A percentile compares a stretch with the other conserved stretches of the same genome.
phyloP scores from a whole-genome alignment of 106 monocot species.

The Dendrobium chrysotoxum region DNA sequence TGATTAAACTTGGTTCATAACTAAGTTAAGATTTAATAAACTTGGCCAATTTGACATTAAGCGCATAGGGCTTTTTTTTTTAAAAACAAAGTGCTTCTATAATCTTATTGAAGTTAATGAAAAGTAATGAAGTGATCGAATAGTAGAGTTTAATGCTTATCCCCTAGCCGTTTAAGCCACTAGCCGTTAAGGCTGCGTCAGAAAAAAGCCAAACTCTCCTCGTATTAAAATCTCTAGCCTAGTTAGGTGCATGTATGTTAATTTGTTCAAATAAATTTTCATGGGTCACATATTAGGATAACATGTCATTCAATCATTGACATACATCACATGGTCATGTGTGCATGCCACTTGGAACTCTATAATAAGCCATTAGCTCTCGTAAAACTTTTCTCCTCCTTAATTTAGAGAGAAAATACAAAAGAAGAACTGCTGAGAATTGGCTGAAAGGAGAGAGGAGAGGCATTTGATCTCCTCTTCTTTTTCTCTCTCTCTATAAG shows the following conservation, averaged over 20 bases:
- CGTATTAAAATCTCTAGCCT: background rate
- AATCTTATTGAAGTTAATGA: too few relatives aligned
- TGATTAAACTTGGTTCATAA: too few relatives aligned
- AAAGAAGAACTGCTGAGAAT: background rate
- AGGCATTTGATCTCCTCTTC: background rate
- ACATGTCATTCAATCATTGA: background rate
- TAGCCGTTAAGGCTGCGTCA: too few relatives aligned
- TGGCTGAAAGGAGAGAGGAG: background rate
- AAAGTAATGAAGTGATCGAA: too few relatives aligned
- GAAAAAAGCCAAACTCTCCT: background rate
- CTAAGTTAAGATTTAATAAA: too few relatives aligned
- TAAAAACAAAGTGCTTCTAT: too few relatives aligned
- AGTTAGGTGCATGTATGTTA: background rate
- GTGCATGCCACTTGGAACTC: background rate
- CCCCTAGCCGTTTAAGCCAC: too few relatives aligned
- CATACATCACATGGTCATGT: background rate
- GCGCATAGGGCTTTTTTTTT: too few relatives aligned
- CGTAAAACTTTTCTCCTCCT: background rate
- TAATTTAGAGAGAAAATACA: background rate
- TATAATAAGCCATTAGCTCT: background rate
- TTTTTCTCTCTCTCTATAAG: background rate
- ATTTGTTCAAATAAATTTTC: background rate
- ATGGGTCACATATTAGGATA: background rate
- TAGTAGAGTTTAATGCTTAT: too few relatives aligned
- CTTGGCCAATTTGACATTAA: too few relatives aligned